Conservation (phyloP, 2,329 filamentous ascomycete species). For the Metarhizium album region DNA sequence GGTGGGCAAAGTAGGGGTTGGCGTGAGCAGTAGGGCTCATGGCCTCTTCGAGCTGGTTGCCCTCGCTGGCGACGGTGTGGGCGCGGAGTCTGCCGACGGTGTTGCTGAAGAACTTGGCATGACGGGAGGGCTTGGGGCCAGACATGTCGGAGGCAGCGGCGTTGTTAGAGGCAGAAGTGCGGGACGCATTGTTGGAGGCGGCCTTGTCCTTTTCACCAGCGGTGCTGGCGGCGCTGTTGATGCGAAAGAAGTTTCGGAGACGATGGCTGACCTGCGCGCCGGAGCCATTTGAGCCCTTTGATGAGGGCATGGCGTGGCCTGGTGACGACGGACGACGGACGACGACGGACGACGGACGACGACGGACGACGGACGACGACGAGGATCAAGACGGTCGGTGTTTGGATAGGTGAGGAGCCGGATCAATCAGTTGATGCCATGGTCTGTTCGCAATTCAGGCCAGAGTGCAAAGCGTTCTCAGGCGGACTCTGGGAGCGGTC, state of each 20-base stretch:
- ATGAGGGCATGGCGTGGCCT: constrained; percentile 35
- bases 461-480: constrained; percentile 6
- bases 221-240: constrained; percentile 39
- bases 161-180: constrained; percentile 9
- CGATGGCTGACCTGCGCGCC: constrained; percentile 56
- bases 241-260: constrained; percentile 61
- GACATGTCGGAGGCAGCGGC: constrained; percentile 7
- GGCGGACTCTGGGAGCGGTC: background rate
- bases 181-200: constrained; percentile 1
- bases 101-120: constrained; percentile 79
- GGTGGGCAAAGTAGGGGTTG: constrained; percentile 95
- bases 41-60: constrained; percentile 77
- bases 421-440: constrained; percentile 28
- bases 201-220: constrained; percentile 25
- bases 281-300: constrained; percentile 40
- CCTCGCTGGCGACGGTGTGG: constrained; percentile 84
- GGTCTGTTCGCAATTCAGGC: constrained; percentile 15
- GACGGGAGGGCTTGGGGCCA: constrained; percentile 55
- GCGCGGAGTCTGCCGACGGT: constrained; percentile 81
- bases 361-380: background rate
- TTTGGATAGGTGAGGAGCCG: background rate
- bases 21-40: constrained; percentile 87
- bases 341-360: background rate
- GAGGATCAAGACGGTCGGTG: no score
- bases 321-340: constrained; percentile 1